These are phyloP conservation scores for Paraphoma chrysanthemicola DNA, from an alignment of 2,329 filamentous ascomycete genomes.

Conservation along the genomic window DNA sequence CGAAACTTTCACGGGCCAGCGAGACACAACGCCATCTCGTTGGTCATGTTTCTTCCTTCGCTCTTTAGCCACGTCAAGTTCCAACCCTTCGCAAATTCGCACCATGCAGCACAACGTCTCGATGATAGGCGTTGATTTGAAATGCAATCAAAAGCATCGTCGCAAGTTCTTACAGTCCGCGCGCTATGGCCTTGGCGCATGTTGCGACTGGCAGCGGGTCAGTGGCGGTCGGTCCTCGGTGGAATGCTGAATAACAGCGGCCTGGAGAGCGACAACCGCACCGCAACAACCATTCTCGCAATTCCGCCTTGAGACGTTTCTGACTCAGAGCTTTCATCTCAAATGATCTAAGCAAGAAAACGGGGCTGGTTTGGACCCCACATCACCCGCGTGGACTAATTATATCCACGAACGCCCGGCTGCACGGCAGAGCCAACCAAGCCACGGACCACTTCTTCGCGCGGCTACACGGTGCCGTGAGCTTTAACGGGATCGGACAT, in stretches of 20 bases:
- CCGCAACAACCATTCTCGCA: background rate
- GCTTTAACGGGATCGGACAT: slow-evolving; percentile 13
- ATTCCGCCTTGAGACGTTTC: slow-evolving; percentile 4
- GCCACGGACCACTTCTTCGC: slow-evolving; percentile 11
- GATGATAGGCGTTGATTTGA: slow-evolving; percentile 15
- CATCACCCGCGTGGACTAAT: slow-evolving; percentile 4
- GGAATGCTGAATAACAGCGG: background rate
- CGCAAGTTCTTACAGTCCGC: slow-evolving; percentile 7
- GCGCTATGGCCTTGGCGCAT: slow-evolving; percentile 11
- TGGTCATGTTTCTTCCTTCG: slow-evolving; percentile 31
- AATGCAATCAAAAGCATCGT: slow-evolving; percentile 18
- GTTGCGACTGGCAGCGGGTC: background rate
- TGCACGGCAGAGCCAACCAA: slow-evolving; percentile 1
- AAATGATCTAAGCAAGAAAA: background rate
- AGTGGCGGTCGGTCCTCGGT: slow-evolving; percentile 17
- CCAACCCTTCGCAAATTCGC: slow-evolving; percentile 4
- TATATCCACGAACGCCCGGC: slow-evolving; percentile 3
- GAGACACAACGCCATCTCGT: slow-evolving; percentile 10
- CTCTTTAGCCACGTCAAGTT: slow-evolving; percentile 16
- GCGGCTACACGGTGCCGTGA: slow-evolving; percentile 19
- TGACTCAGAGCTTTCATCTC: slow-evolving; percentile 2
- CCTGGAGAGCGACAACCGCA: background rate
- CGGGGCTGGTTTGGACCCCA: slow-evolving; percentile 3
- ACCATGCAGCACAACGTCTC: slow-evolving; percentile 7
- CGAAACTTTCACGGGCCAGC: background rate